Percentiles rank a stretch among this genome's conserved stretches.
Evolutionary conservation across 2,329 filamentous ascomycete genomes (phyloP).

Genomic region (Ampelomyces quisqualis): DNA sequence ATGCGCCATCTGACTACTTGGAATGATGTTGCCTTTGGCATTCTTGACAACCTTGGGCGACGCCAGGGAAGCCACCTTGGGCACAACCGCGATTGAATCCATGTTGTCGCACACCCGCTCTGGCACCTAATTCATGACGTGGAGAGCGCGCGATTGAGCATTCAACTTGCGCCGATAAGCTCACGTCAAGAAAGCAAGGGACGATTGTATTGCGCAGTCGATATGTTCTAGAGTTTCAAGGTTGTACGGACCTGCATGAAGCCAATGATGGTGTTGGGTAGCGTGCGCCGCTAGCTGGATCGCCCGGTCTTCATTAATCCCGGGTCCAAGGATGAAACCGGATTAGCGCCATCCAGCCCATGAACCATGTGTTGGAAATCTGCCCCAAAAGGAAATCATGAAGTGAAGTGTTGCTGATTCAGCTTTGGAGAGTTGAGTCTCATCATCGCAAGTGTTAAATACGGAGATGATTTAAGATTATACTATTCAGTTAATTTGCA

Average conservation of each 20-base stretch:
- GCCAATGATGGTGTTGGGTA: constrained; percentile 24
- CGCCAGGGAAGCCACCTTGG: constrained; percentile 44
- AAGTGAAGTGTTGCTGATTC: neutral
- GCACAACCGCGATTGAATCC: constrained; percentile 44
- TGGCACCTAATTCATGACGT: constrained; percentile 19
- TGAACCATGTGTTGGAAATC: too few species aligned
- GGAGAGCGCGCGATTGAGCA: constrained; percentile 10
- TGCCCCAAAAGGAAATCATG: too few species aligned
- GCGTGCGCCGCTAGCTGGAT: constrained; percentile 27
- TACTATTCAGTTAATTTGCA: neutral
- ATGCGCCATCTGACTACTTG: constrained; percentile 43
- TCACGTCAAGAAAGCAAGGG: constrained; percentile 1
- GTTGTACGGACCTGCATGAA: constrained; percentile 36
- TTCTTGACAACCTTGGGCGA: constrained; percentile 50
- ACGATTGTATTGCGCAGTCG: constrained; percentile 10
- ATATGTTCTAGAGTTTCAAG: constrained; percentile 24
- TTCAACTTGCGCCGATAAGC: constrained; percentile 9
- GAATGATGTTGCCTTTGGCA: constrained; percentile 44
- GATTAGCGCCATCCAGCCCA: too few species aligned
- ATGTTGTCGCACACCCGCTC: constrained; percentile 24
- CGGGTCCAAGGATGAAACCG: neutral
- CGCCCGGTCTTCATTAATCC: constrained; percentile 11
- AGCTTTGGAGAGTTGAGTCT: too few species aligned
- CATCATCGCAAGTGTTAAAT: too few species aligned
- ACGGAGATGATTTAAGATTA: neutral